These are phyloP conservation scores for Eucalyptus marginata DNA, from an alignment of 345 rosid species.

Conservation along the genomic window DNA sequence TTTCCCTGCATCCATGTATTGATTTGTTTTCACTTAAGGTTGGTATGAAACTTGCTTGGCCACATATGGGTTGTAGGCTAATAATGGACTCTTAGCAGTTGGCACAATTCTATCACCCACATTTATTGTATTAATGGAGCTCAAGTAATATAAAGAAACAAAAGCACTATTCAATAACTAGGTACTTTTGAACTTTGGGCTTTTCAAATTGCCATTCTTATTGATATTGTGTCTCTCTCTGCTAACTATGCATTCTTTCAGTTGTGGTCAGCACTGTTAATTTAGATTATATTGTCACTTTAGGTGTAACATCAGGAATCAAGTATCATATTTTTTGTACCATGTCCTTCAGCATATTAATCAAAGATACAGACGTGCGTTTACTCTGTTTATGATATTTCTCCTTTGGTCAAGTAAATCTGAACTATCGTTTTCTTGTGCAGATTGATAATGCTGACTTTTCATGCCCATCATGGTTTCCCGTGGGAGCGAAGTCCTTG, in stretches of 20 bases:
- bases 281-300: not conserved
- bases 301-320: not conserved
- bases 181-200: not conserved
- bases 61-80: not conserved
- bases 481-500: constrained; percentile 76
- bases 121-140: not conserved
- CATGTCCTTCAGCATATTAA: not conserved
- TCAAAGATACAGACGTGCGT: not conserved
- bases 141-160: not conserved
- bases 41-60: not conserved
- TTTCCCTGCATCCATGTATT: not conserved
- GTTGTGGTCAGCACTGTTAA: not conserved
- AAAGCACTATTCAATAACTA: not conserved
- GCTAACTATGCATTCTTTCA: not conserved
- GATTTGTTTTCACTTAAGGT: not conserved
- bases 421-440: not conserved
- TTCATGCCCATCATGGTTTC: constrained; percentile 84
- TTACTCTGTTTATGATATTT: not conserved
- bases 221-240: not conserved
- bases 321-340: not conserved
- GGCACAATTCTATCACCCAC: not conserved
- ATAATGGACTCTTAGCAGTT: not conserved
- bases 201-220: not conserved
- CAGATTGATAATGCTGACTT: constrained; percentile 85
- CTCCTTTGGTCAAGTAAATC: not conserved